phyloP scores from a whole-genome alignment of 208 protist species.

The Polymyxa betae region DNA sequence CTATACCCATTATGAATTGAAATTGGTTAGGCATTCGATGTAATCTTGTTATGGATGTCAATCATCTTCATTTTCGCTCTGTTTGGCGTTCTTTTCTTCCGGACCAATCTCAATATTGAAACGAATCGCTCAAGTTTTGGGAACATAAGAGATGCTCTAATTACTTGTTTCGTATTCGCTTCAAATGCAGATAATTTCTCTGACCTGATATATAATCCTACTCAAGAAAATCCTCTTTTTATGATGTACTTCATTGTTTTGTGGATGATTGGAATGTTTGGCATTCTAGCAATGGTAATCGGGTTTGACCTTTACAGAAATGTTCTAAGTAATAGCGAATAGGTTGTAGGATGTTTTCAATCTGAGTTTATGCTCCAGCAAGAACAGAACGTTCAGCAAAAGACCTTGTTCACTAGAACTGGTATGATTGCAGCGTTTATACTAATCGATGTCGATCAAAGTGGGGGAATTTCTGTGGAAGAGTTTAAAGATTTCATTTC shows the following conservation, averaged over 20 bases:
- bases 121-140: neutral
- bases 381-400: neutral
- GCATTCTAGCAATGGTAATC: conserved; percentile 5
- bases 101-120: neutral
- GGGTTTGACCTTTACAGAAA: neutral
- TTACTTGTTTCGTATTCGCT: conserved; percentile 17
- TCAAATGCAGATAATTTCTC: conserved; percentile 24
- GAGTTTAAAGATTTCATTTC: conserved; percentile 3
- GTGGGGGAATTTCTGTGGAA: conserved; percentile 24
- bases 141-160: conserved; percentile 9
- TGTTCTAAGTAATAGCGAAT: neutral
- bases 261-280: neutral
- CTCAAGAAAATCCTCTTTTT: neutral
- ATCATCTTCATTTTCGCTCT: conserved; percentile 2
- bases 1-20: neutral
- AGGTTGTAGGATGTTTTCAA: conserved; percentile 34
- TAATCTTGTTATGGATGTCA: neutral
- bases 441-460: conserved; percentile 17
- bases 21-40: conserved; percentile 8
- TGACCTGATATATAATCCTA: neutral
- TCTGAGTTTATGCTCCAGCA: neutral
- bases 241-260: neutral
- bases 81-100: neutral
- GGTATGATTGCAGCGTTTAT: conserved; percentile 36
- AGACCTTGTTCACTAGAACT: conserved; percentile 16